Percentiles rank a stretch among this genome's conserved stretches.
phyloP scores from a whole-genome alignment of 345 rosid genomes.

The Mercurialis annua region DNA sequence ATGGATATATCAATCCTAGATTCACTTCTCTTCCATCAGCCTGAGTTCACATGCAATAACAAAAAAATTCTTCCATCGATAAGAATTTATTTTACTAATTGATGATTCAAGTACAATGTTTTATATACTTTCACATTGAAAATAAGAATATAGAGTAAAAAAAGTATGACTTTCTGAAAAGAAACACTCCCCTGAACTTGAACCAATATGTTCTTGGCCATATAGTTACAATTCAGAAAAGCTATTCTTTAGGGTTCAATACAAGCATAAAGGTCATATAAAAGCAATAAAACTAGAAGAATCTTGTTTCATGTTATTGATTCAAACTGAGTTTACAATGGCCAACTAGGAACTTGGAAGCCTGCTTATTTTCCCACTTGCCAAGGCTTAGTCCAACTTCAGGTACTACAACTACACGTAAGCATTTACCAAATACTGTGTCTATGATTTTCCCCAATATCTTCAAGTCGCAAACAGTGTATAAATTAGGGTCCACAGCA shows the following conservation, averaged over 20 bases:
- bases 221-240: neutral
- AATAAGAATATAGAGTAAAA: neutral
- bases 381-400: neutral
- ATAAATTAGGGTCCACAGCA: neutral
- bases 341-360: too few relatives aligned
- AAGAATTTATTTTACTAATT: slow-evolving; percentile 3
- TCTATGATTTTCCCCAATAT: neutral
- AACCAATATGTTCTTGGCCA: neutral
- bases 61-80: neutral
- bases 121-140: neutral
- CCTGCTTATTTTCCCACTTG: neutral
- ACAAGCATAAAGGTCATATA: neutral
- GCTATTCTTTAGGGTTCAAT: neutral
- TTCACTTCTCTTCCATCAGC: slow-evolving; percentile 94
- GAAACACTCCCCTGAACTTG: neutral
- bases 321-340: too few relatives aligned
- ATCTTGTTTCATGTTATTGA: neutral
- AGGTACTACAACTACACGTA: neutral
- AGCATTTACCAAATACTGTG: neutral
- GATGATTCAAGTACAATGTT: neutral
- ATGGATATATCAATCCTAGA: slow-evolving; percentile 80
- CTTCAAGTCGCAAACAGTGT: neutral
- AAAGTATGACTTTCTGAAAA: neutral
- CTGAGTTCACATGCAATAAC: slow-evolving; percentile 33
- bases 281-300: neutral